Conservation (phyloP, 1,284 basidiomycete species). For the Ganoderma meredithae region DNA sequence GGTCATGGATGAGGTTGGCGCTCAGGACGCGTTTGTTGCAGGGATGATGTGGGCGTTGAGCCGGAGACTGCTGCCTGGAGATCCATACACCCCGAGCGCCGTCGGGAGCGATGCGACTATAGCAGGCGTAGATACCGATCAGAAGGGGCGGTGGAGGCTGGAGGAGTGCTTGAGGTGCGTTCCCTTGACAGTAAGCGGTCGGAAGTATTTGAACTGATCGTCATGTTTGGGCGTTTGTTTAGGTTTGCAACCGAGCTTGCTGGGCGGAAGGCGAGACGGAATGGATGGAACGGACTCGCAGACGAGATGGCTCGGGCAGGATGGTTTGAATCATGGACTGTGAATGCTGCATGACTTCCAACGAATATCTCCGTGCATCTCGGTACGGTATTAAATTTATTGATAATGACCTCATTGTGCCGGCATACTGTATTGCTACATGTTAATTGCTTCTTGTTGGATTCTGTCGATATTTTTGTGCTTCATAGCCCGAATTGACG, state of each 20-base stretch:
- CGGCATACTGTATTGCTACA: constrained; percentile 7
- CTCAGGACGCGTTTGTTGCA: constrained; percentile 80
- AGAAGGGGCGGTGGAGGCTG: constrained; percentile 67
- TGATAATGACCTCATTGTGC: background rate
- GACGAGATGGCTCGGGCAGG: constrained; percentile 76
- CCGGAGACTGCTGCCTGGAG: constrained; percentile 68
- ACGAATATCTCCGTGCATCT: background rate
- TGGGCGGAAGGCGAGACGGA: constrained; percentile 68
- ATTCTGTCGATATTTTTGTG: background rate
- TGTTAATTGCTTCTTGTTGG: background rate
- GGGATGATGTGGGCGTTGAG: constrained; percentile 83
- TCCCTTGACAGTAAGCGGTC: background rate
- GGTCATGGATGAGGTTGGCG: constrained; percentile 71
- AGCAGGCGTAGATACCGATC: constrained; percentile 43
- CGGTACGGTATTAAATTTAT: background rate
- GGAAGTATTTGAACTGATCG: background rate
- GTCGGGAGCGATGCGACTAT: constrained; percentile 46
- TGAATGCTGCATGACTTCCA: constrained; percentile 3
- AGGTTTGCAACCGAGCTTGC: constrained; percentile 83
- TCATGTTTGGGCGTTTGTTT: background rate
- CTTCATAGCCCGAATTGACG: background rate
- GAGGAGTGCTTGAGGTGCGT: constrained; percentile 78
- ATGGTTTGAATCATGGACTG: constrained; percentile 60
- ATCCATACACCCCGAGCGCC: constrained; percentile 71
- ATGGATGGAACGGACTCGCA: constrained; percentile 68